These are phyloP conservation scores for Seminavis robusta DNA, from an alignment of 108 stramenopile genomes.

Conservation along the genomic window DNA sequence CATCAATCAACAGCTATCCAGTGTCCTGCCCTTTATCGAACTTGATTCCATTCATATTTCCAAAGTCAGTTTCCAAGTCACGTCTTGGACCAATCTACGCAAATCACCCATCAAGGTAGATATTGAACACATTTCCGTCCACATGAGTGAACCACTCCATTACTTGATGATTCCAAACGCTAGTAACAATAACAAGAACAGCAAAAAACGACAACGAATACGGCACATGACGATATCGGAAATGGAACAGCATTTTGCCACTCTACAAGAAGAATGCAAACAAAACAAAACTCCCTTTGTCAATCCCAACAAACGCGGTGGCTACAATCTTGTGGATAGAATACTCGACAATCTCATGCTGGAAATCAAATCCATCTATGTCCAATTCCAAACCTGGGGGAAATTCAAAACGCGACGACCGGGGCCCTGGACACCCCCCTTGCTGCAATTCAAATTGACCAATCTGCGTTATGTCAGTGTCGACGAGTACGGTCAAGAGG, in stretches of 20 bases:
- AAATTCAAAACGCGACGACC: conserved; percentile 71
- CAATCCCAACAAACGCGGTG: conserved; percentile 5
- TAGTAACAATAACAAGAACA: too few species aligned
- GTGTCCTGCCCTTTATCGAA: conserved; percentile 44
- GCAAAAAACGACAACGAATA: conserved; percentile 6
- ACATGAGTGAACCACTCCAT: conserved; percentile 49
- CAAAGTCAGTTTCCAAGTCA: conserved; percentile 67
- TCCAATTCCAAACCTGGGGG: conserved; percentile 56
- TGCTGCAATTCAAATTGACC: conserved; percentile 22
- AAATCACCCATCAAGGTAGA: conserved; percentile 77
- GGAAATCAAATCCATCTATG: conserved; percentile 43
- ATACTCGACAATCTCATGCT: conserved; percentile 72
- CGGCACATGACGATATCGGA: conserved; percentile 15
- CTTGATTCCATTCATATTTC: conserved; percentile 58
- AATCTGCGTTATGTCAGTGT: conserved; percentile 58
- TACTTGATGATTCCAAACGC: too few species aligned
- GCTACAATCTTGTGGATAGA: conserved; percentile 65
- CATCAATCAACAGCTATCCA: conserved; percentile 49
- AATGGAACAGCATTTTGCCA: conserved; percentile 15
- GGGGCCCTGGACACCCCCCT: conserved; percentile 74
- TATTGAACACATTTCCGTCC: conserved; percentile 54
- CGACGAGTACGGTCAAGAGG: conserved; percentile 58
- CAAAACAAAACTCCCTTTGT: too few species aligned
- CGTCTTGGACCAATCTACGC: conserved; percentile 70
- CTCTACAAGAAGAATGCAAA: conserved; percentile 15